Evolutionary conservation across 306 rosid species (phyloP), one percentile per base, ranked within the genome.

Genomic region (Fragaria iinumae): DNA sequence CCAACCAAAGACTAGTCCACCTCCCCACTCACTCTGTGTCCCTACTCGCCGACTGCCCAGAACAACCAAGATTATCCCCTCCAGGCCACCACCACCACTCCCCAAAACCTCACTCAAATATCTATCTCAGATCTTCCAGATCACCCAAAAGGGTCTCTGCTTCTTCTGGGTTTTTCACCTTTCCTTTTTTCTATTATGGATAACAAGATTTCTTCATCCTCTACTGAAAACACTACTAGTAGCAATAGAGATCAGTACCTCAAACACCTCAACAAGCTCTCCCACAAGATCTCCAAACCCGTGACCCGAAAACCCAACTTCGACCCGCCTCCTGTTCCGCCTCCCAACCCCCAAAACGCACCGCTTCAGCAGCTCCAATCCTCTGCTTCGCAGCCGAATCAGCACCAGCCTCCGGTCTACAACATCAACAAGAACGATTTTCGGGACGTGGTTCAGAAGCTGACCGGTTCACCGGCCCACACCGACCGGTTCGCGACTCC

Each of bases 341-440:
- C 11, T 10, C 63, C 63, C 63, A 56, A 21, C 14, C 63, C 29
- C 29, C 63, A 55, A 55, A 59, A 59, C 65, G 36, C 36, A 9
- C 62, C 81, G 78, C 38, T 79, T 16, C 76, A 44, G 48, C 48
- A 50, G 56, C 18, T 20, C 77, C 64, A 71, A 49, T 50, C 73
- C 53, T 34, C 78, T 44, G 59, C 39, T 11, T 68, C 74, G 76
- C 86, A 81, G 70, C 81, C 79, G 3, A 86, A 85, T 50, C 97
- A 90, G 76, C 93, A 95, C 49, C 97, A 95, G 76, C 98, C 99
- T 11, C 99, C 99, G 3, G 98, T 96, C 8, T 96, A 96, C 81
- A 96, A 96, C 82, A 96, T 96, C 82, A 96, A 91, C 93, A 96
- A 96, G 83, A 96, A 84, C 50, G 99, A 96, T 49, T 96, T 96